Conservation (phyloP, 768 basidiomycete genomes). For the Kwoniella mangroviensis region DNA sequence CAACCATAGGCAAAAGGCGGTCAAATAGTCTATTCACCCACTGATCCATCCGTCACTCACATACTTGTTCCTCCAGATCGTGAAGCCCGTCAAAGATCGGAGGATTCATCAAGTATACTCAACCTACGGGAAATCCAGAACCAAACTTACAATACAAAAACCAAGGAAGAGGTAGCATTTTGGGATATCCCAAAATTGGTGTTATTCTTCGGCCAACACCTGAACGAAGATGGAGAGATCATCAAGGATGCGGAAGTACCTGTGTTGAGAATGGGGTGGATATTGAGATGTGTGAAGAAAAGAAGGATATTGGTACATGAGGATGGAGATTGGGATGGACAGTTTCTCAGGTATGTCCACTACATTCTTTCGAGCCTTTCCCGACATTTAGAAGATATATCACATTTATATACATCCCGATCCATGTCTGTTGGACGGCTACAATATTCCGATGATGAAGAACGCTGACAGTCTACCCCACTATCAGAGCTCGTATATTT, state of each 20-base stretch:
- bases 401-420: no score
- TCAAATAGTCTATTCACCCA: neutral
- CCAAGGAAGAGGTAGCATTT: neutral
- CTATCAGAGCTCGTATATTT: no score
- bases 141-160: neutral
- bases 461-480: no score
- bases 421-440: no score
- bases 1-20: no score
- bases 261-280: neutral
- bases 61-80: constrained; percentile 7
- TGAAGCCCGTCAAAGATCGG: no score
- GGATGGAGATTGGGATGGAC: neutral
- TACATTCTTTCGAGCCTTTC: no score
- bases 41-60: neutral
- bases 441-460: no score
- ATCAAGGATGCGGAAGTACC: neutral
- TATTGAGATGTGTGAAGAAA: neutral
- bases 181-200: constrained; percentile 1
- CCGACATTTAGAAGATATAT: no score
- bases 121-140: neutral
- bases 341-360: neutral
- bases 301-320: neutral
- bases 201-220: neutral
- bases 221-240: neutral
- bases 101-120: constrained; percentile 1